phyloP scores from a whole-genome alignment of 306 rosid genomes.

The Acacia melanoxylon region DNA sequence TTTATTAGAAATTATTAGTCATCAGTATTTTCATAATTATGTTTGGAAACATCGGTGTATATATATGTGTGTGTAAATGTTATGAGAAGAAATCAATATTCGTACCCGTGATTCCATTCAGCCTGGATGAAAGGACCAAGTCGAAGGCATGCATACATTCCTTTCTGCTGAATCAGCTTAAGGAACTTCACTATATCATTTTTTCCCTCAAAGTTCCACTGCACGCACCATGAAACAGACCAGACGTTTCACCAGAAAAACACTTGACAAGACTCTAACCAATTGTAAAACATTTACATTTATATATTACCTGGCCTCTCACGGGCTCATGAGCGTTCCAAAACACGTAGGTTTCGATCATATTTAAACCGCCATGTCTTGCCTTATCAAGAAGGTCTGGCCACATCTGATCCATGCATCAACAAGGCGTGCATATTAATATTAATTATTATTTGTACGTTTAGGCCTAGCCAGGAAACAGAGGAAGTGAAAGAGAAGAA shows the following conservation, averaged over 20 bases:
- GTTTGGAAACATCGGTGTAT: not conserved
- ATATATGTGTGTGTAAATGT: not conserved
- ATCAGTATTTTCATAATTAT: not conserved
- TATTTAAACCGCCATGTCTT: slow-evolving; percentile 76
- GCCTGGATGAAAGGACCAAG: slow-evolving; percentile 96
- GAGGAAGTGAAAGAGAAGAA: slow-evolving; percentile 25
- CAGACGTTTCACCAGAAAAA: not conserved
- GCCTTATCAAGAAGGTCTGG: slow-evolving; percentile 64
- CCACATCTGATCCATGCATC: slow-evolving; percentile 58
- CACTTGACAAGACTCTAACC: no score
- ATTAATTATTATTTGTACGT: no score
- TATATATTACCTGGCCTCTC: slow-evolving; percentile 56
- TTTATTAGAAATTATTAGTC: not conserved
- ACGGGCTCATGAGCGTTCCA: slow-evolving; percentile 88
- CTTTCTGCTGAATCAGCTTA: slow-evolving; percentile 42
- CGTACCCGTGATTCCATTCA: slow-evolving; percentile 95
- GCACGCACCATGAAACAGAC: slow-evolving; percentile 3
- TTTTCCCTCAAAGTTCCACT: slow-evolving; percentile 67
- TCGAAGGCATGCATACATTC: slow-evolving; percentile 71
- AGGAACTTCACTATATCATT: slow-evolving; percentile 74
- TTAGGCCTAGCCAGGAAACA: not conserved
- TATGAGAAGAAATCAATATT: not conserved
- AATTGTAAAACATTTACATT: not conserved
- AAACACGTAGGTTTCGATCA: slow-evolving; percentile 87
- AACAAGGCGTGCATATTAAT: not conserved